Base-by-base conservation (phyloP, 2,329 filamentous ascomycete species). In the Pyrenophora seminiperda region DNA sequence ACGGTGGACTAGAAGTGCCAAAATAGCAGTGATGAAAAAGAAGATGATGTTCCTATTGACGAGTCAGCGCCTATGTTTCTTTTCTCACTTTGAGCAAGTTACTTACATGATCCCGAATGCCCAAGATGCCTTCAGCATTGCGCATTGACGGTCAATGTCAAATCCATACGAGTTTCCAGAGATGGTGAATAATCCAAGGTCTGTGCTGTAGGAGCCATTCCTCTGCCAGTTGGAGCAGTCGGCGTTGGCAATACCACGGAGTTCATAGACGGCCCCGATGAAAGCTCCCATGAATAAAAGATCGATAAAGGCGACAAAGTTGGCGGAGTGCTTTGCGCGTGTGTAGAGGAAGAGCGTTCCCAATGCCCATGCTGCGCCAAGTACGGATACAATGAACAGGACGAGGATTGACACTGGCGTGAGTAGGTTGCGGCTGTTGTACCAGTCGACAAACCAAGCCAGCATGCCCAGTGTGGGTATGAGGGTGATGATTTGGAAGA, bases 81-180 rank as follows among this genome's bases (percentile, higher is more conserved):
- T 24, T 27, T 13, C 2, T 18, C 1, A 27, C 5, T 20, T n/a
- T 17, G 5, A 18, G 17, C n/a, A 10, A 22, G 17, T 29, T 20
- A 61, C 77, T 76, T 73, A 93, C 75, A 97, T 95, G 72, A 97
- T 97, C 40, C 84, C 91, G 61, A 97, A 86, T 2, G 91, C 93
- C 75, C 91, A 97, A 60, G 80, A 82, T 1, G 92, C 88, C 82
- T 97, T 97, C 67, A 96, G 83, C 90, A 97, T 94, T 41, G 88
- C 83, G 76, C 93, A 97, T 4, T 85, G 84, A 80, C 93, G 93
- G 73, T 90, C 81, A 30, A 86, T 73, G 44, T 81, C 73, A 32
- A 86, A 67, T 33, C 79, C 73, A 50, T 84, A 76, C 7, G 65
- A 65, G 47, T 75, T 80, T 29, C 81, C 72, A 22, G 74, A 76